Evolutionary conservation across 768 basidiomycete genomes (phyloP).

Genomic region (Scleroderma bovista): DNA sequence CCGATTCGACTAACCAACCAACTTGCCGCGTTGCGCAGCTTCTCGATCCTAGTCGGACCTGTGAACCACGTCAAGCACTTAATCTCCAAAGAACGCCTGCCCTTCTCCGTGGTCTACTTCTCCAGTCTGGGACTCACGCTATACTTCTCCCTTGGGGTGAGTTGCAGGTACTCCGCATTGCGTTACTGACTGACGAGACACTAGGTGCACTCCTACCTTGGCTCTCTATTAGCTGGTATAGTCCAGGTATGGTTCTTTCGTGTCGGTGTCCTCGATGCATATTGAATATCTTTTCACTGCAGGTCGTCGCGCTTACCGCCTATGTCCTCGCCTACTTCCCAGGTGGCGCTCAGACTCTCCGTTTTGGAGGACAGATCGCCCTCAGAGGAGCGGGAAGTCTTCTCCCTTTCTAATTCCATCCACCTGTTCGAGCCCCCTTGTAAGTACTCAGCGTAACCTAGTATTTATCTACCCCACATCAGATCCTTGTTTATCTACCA

Average conservation of each 20-base stretch:
- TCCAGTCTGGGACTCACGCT: constrained; percentile 79
- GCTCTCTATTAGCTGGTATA: constrained; percentile 76
- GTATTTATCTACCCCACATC: background rate
- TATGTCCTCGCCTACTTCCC: constrained; percentile 97
- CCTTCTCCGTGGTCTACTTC: constrained; percentile 82
- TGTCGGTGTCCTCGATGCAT: background rate
- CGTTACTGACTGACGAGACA: background rate
- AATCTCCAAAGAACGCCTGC: constrained; percentile 73
- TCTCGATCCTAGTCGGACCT: constrained; percentile 84
- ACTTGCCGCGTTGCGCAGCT: constrained; percentile 36
- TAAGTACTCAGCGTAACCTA: constrained; percentile 5
- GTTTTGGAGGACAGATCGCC: constrained; percentile 74
- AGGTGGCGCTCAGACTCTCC: constrained; percentile 75
- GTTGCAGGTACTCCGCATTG: constrained; percentile 15
- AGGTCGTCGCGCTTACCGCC: constrained; percentile 79
- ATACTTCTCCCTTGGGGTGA: constrained; percentile 86
- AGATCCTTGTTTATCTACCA: too few species aligned
- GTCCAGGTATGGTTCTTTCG: constrained; percentile 52
- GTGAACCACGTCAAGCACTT: constrained; percentile 90
- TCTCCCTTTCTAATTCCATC: constrained; percentile 57
- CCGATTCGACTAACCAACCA: background rate
- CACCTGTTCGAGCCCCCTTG: constrained; percentile 1
- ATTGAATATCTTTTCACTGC: background rate
- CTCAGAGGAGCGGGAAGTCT: constrained; percentile 80
- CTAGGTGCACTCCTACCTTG: constrained; percentile 79